Conservation (phyloP, 2,329 filamentous ascomycete species). For the Colletotrichum sp. region DNA sequence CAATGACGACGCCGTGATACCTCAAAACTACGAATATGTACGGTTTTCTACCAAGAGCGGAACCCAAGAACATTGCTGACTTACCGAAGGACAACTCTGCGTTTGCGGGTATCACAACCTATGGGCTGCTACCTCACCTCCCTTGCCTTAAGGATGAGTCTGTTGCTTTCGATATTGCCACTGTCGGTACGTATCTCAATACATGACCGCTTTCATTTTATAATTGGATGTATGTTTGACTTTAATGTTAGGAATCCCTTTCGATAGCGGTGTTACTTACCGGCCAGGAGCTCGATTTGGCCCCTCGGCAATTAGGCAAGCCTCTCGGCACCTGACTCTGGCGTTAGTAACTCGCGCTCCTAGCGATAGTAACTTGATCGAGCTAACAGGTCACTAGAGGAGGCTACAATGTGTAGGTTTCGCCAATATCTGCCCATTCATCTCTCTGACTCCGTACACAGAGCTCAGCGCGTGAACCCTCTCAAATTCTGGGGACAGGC, state of each 20-base stretch:
- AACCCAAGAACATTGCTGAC: no score
- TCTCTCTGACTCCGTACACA: background rate
- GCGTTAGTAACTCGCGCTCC: background rate
- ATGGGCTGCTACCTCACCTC: background rate
- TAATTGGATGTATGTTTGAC: no score
- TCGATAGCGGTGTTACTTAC: background rate
- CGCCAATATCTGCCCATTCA: background rate
- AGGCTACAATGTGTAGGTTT: background rate
- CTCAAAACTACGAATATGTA: no score
- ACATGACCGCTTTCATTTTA: background rate
- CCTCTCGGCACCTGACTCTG: background rate
- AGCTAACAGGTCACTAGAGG: background rate
- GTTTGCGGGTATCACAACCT: background rate
- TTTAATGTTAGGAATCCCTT: background rate
- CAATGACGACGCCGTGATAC: no score
- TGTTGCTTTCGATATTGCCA: background rate
- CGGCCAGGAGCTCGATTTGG: background rate
- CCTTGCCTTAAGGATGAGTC: background rate
- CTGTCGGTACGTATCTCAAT: background rate
- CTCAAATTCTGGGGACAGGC: background rate
- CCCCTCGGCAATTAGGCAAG: background rate
- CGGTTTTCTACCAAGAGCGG: no score
- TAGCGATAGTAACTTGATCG: background rate
- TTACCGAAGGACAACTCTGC: background rate
- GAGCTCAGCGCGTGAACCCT: background rate